Evolutionary conservation across 345 rosid species (phyloP), one percentile per base, ranked within the genome.

Genomic region (Linum trigynum): DNA sequence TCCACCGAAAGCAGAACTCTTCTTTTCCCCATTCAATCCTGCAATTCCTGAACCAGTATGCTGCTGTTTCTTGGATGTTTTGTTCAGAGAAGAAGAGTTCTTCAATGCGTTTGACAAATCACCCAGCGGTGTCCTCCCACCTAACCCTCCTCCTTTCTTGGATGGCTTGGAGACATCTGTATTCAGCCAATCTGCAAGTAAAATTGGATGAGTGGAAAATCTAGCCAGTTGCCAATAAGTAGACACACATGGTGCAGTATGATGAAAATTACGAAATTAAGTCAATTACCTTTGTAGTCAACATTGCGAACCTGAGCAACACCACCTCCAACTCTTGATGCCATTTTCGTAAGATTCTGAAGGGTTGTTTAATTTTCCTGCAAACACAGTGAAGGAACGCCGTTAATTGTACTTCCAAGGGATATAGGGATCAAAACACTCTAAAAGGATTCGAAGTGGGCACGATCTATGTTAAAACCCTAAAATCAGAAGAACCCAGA

Each of bases 101-200:
- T 71, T 70, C 65, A 78, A 65, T 8, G 86, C 79, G 63, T 86
- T 86, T 12, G 88, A 84, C 71, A 86, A 63, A 62, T 86, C 88
- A 55, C 91, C 81, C 14, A 86, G 91, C 1, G 88, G 86, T 60
- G 73, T 86, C 77, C 91, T 79, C 66, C 82, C 82, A 11, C 77
- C 78, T 32, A 72, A 55, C 62, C 68, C 77, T 57, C 77, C 80
- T 3, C 60, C 60, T 59, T 73, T 76, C 73, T 65, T 80, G 16
- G 65, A 73, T 3, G 53, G 71, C 63, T 77, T 78, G 17, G 73
- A 61, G 61, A 61, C 71, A 23, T 71, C 75, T 37, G 64, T 67
- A 41, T 82, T 78, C 56, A 76, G 70, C 55, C 69, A 74, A 67
- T 65, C 61, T 63, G 85, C 71, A 64, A 59, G 3, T 2, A 48